Evolutionary conservation across 345 rosid genomes (phyloP).

Genomic region (Bretschneidera sinensis): DNA sequence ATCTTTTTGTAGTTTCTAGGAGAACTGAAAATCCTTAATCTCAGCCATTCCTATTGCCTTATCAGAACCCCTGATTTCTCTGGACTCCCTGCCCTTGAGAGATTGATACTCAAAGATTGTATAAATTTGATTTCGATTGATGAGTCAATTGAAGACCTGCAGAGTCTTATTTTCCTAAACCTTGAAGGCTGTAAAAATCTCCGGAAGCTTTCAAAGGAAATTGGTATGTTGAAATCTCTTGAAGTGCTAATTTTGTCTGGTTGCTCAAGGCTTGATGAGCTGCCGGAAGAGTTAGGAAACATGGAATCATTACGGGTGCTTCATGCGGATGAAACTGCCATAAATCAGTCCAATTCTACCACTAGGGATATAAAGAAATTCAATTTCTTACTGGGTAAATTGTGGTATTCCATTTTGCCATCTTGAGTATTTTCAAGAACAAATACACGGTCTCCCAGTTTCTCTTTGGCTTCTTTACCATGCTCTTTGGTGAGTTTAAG

Average conservation of each 20-base stretch:
- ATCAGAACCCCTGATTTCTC: conserved; percentile 20
- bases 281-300: neutral
- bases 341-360: neutral
- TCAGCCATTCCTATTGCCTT: conserved; percentile 17
- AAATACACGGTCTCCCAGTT: neutral
- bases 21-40: conserved; percentile 26
- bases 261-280: conserved; percentile 17
- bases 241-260: conserved; percentile 20
- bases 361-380: neutral
- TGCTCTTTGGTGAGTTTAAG: neutral
- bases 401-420: neutral
- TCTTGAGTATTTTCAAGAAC: neutral
- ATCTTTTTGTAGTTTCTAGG: conserved; percentile 13
- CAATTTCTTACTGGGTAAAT: too few species aligned
- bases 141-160: conserved; percentile 18
- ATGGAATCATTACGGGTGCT: conserved; percentile 6
- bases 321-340: neutral
- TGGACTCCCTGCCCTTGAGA: conserved; percentile 22
- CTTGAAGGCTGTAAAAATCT: conserved; percentile 23
- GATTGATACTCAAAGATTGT: conserved; percentile 25
- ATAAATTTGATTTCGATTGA: conserved; percentile 16
- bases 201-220: conserved; percentile 8
- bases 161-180: conserved; percentile 10
- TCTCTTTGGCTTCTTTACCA: neutral
- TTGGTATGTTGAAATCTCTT: conserved; percentile 13